Percentiles rank a stretch among this genome's conserved stretches.
Evolutionary conservation across 495 filamentous ascomycete genomes (phyloP).

Genomic region (Neurospora sp.): DNA sequence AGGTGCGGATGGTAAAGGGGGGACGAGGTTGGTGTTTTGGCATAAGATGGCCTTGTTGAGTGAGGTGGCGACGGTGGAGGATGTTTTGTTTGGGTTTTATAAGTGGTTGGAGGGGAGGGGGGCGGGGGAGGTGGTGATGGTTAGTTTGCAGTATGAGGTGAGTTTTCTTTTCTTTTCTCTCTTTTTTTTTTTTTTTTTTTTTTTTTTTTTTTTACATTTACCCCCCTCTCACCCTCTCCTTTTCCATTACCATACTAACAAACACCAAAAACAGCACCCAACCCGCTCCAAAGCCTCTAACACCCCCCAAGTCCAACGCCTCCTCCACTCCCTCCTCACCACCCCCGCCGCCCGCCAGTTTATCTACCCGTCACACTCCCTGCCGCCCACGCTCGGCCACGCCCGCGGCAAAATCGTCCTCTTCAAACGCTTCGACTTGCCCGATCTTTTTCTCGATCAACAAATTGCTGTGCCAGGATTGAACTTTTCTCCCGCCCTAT

Average conservation of each 20-base stretch:
- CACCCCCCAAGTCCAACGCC: constrained; percentile 40
- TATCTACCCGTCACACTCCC: constrained; percentile 52
- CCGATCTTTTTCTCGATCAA: constrained; percentile 28
- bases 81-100: constrained; percentile 42
- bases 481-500: constrained; percentile 65
- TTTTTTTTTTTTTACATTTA: too few relatives aligned
- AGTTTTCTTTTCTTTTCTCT: neutral
- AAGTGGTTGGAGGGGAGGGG: constrained; percentile 48
- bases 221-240: neutral
- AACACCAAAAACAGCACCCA: neutral
- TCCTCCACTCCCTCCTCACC: constrained; percentile 54
- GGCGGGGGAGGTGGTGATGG: constrained; percentile 59
- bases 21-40: constrained; percentile 38
- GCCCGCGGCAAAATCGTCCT: constrained; percentile 70
- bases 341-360: constrained; percentile 47
- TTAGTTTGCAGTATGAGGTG: constrained; percentile 71
- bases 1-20: constrained; percentile 12
- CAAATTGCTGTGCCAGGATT: constrained; percentile 47
- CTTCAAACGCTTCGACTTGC: constrained; percentile 59
- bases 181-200: too few relatives aligned
- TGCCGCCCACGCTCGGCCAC: constrained; percentile 58
- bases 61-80: constrained; percentile 32
- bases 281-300: constrained; percentile 27
- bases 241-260: neutral
- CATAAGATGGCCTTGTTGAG: constrained; percentile 37